Percentiles rank a stretch among this genome's conserved stretches.
Conservation (phyloP, 371 early-diverging fungal genomes). For the Actinomortierella ambigua region DNA sequence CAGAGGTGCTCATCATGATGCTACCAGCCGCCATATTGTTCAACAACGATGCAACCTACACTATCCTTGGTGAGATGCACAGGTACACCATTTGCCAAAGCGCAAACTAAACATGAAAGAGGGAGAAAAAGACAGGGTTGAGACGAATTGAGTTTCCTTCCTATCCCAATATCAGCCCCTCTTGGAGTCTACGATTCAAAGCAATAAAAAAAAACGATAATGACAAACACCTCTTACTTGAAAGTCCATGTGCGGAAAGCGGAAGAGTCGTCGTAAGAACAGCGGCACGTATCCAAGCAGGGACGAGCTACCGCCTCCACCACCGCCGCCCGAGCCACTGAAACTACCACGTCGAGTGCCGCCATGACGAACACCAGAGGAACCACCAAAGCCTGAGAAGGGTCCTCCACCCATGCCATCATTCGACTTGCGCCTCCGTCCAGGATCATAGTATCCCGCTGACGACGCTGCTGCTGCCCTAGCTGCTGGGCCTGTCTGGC, state of each 20-base stretch:
- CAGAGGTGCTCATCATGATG: neutral
- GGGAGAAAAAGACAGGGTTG: neutral
- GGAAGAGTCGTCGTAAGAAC: slow-evolving; percentile 66
- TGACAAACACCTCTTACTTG: slow-evolving; percentile 49
- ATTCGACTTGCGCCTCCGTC: too few species aligned
- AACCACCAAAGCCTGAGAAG: too few species aligned
- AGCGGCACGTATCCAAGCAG: slow-evolving; percentile 30
- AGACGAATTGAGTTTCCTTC: neutral
- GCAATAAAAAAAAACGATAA: neutral
- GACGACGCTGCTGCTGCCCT: too few species aligned
- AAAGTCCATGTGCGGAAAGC: slow-evolving; percentile 89
- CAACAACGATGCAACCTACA: slow-evolving; percentile 57
- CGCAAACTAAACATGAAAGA: slow-evolving; percentile 65
- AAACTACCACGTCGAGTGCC: slow-evolving; percentile 9
- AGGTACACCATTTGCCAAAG: slow-evolving; percentile 92
- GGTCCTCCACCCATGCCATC: too few species aligned
- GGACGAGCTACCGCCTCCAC: slow-evolving; percentile 9
- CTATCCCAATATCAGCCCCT: neutral
- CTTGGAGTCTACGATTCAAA: too few species aligned
- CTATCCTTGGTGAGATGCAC: slow-evolving; percentile 82
- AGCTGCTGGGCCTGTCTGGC: too few species aligned
- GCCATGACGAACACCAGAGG: too few species aligned
- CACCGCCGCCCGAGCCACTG: slow-evolving; percentile 12
- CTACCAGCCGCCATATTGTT: neutral
- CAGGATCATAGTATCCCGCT: too few species aligned